Evolutionary conservation across 139 green algal species (phyloP).

Genomic region (Trebouxia sp.): DNA sequence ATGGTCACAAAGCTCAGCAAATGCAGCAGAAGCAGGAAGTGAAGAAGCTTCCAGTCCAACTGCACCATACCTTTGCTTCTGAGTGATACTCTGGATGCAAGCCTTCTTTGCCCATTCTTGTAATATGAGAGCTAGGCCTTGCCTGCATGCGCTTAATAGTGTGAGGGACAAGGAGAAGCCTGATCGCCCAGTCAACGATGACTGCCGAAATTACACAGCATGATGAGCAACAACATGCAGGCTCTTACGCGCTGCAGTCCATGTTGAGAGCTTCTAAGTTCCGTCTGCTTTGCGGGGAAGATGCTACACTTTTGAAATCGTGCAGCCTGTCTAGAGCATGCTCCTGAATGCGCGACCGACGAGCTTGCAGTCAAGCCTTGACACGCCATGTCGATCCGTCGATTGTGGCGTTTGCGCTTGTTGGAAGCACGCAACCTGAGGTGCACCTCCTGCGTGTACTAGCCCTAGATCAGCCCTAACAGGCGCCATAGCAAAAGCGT

Average conservation of each 20-base stretch:
- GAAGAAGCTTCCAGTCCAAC: too few relatives aligned
- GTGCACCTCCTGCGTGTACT: too few relatives aligned
- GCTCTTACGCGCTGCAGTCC: background rate
- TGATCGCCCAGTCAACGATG: too few relatives aligned
- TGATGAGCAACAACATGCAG: background rate
- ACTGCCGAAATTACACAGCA: background rate
- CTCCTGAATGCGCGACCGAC: background rate
- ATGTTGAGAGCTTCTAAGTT: background rate
- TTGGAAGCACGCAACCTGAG: background rate
- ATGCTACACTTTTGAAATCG: background rate
- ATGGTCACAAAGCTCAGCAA: background rate
- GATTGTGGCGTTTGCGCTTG: too few relatives aligned
- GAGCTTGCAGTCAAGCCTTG: background rate
- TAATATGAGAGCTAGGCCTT: background rate
- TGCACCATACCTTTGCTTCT: slow-evolving; percentile 28
- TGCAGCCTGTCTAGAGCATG: background rate
- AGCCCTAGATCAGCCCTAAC: slow-evolving; percentile 14
- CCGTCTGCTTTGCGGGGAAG: slow-evolving; percentile 12
- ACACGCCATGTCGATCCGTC: background rate
- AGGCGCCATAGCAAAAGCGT: slow-evolving; percentile 2
- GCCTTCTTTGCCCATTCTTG: slow-evolving; percentile 31
- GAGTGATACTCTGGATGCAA: slow-evolving; percentile 30
- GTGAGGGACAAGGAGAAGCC: background rate
- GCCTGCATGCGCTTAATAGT: background rate
- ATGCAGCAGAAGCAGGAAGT: too few relatives aligned